phyloP scores from a whole-genome alignment of 768 basidiomycete species.

The Tulasnella sp. region DNA sequence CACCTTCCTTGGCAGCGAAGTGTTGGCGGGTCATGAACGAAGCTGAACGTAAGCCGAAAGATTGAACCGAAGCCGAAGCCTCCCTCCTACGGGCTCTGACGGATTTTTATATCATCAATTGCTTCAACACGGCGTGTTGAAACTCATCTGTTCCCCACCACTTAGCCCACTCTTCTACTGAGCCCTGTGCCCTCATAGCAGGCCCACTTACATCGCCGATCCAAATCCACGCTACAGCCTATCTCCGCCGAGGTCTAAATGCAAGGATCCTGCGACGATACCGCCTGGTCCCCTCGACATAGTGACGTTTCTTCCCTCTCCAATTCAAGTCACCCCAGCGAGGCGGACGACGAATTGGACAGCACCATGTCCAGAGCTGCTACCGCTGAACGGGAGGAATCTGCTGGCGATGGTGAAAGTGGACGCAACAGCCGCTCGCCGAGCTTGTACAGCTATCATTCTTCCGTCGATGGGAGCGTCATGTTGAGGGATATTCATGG shows the following conservation, averaged over 20 bases:
- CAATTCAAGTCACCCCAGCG: not conserved
- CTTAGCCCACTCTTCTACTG: too few species aligned
- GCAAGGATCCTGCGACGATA: not conserved
- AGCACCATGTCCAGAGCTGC: not conserved
- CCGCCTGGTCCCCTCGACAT: not conserved
- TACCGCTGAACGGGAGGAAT: not conserved
- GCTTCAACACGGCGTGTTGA: too few species aligned
- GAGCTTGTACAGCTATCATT: not conserved
- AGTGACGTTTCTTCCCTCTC: not conserved
- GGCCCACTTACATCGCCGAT: too few species aligned
- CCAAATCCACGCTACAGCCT: too few species aligned
- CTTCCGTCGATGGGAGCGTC: not conserved
- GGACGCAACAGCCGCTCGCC: not conserved
- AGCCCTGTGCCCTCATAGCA: too few species aligned
- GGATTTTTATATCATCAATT: too few species aligned
- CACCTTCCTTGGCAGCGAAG: not conserved
- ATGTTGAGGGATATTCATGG: conserved; percentile 4
- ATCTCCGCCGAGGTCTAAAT: not conserved
- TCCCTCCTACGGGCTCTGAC: too few species aligned
- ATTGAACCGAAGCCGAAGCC: not conserved
- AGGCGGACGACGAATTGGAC: not conserved
- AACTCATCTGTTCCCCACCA: too few species aligned
- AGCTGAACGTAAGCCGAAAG: not conserved
- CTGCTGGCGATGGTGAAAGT: not conserved
- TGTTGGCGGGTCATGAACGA: not conserved